Conservation (phyloP, 106 monocot species). For the Acanthochlamys bracteata region DNA sequence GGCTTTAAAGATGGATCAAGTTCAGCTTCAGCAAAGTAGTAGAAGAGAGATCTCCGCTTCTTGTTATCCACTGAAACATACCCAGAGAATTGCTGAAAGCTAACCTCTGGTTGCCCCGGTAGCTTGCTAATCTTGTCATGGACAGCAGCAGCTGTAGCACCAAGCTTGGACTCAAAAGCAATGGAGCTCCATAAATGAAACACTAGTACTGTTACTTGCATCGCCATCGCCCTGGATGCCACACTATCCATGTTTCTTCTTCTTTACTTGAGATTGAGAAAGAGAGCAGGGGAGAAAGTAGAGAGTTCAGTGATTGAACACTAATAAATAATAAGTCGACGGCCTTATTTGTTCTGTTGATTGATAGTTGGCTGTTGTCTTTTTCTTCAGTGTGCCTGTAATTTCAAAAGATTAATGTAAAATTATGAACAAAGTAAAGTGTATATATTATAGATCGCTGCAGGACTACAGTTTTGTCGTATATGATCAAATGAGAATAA, state of each 20-base stretch:
- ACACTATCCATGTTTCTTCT: conserved; percentile 9
- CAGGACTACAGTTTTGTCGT: conserved; percentile 15
- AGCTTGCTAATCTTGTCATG: conserved; percentile 58
- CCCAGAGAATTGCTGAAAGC: conserved; percentile 81
- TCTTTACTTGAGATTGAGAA: neutral
- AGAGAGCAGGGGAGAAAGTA: neutral
- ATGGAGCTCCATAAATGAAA: conserved; percentile 25
- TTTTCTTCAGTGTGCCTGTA: no score
- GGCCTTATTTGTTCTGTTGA: no score
- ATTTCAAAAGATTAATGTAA: no score
- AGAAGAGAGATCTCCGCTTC: conserved; percentile 63
- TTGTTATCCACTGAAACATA: conserved; percentile 69
- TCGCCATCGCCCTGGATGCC: conserved; percentile 15
- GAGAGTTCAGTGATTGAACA: no score
- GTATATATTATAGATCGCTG: no score
- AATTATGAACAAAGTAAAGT: no score
- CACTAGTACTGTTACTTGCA: conserved; percentile 21
- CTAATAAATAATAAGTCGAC: no score
- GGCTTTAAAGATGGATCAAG: conserved; percentile 62
- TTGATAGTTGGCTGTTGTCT: no score
- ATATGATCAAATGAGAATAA: neutral
- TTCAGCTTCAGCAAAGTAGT: conserved; percentile 95
- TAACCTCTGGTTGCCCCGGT: conserved; percentile 86
- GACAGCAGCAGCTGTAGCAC: neutral
- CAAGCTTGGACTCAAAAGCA: conserved; percentile 4